Base-by-base conservation (phyloP, 148 eudicot species). In the Selenicereus undatus region DNA sequence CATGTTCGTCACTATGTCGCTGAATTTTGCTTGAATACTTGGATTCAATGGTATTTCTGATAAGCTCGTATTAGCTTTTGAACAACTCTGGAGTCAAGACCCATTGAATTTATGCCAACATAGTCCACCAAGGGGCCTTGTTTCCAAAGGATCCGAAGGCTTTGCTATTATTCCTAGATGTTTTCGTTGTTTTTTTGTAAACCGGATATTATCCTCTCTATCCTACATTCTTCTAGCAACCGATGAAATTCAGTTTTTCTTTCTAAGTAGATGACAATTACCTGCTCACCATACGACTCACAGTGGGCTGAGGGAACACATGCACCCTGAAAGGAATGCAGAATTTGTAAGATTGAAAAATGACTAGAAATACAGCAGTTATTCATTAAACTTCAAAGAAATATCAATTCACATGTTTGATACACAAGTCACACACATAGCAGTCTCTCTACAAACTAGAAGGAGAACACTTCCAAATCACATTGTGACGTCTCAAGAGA, bases 241-340 rank as follows among this genome's bases (percentile, higher is more conserved):
- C 51, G 13, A n/a, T 21, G 29, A 79, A 72, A 20, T 35, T 32
- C 51, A 35, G 71, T 62, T 22, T 36, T 21, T 71, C 36, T 71
- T 32, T 21, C n/a, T 30, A 39, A 30, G 10, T 36, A 20, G 45
- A 66, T 14, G 71, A 12, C 32, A 11, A 76, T 76, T 93, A 96
- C 99, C 99, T 93, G 89, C 85, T 92, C 45, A 90, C 98, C 73
- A 96, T 90, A 58, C 99, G 98, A 87, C 84, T 96, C 65, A 92
- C 87, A 26, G 95, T 90, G 82, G 97, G 99, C 86, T 92, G 91
- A 84, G 89, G 86, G 82, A 96, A 96, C 74, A 88, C 82, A 85
- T 93, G 97, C 75, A 96, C 95, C 91, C 99, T 96, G 93, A 74
- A 84, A 71, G 78, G 70, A 74, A 43, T 84, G 70, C 21, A 81